phyloP scores from a whole-genome alignment of 257 asterid species.

The Salvia splendens region DNA sequence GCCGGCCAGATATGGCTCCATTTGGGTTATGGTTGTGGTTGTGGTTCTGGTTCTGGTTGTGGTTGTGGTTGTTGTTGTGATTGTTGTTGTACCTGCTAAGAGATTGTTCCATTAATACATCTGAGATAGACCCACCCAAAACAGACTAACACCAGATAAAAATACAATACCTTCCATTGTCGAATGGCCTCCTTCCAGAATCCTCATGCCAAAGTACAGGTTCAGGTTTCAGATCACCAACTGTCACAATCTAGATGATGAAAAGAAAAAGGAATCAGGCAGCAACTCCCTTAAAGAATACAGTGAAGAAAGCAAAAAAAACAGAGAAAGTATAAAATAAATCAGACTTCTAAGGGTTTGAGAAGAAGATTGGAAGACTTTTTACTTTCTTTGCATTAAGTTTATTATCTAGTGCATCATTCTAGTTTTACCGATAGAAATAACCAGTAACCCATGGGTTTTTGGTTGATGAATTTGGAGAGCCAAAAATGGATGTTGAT shows the following conservation, averaged over 20 bases:
- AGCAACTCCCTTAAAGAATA: constrained; percentile 1
- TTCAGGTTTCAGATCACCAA: constrained; percentile 77
- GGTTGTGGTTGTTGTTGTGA: not conserved
- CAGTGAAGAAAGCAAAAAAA: not conserved
- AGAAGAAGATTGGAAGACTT: too few species aligned
- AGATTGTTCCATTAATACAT: constrained; percentile 17
- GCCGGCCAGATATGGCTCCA: constrained; percentile 71
- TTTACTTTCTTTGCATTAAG: too few species aligned
- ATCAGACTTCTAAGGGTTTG: not conserved
- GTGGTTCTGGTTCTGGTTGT: constrained; percentile 33
- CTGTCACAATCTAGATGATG: constrained; percentile 58
- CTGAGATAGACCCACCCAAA: constrained; percentile 3
- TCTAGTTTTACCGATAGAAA: too few species aligned
- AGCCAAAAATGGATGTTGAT: not conserved
- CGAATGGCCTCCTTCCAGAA: constrained; percentile 76
- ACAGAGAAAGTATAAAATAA: not conserved
- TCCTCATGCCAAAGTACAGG: constrained; percentile 98
- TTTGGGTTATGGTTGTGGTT: constrained; percentile 6
- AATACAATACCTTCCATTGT: constrained; percentile 61
- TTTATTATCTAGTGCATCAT: too few species aligned
- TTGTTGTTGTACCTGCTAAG: constrained; percentile 47
- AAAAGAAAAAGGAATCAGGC: constrained; percentile 15
- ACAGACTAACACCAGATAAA: constrained; percentile 1
- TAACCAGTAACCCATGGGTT: too few species aligned
- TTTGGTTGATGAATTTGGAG: not conserved